A percentile compares a stretch with the other conserved stretches of the same genome.
Conservation (phyloP, 2,329 filamentous ascomycete genomes). For the Aspergillus amoenus region DNA sequence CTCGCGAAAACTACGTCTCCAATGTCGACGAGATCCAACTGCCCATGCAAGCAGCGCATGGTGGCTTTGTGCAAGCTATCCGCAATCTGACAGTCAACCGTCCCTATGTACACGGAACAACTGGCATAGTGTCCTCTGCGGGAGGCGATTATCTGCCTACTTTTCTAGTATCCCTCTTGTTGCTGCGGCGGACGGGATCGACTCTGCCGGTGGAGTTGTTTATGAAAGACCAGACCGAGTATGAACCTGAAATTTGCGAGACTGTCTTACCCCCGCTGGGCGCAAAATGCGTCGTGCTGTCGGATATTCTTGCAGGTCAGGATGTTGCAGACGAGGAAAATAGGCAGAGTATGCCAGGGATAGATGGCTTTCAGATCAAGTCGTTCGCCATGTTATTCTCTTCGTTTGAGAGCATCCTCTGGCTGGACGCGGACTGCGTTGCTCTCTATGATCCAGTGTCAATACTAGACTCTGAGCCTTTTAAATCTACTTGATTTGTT, state of each 20-base stretch:
- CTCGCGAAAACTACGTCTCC: neutral
- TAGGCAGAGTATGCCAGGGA: neutral
- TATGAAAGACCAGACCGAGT: neutral
- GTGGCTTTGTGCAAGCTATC: neutral
- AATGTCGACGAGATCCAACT: neutral
- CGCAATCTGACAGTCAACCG: neutral
- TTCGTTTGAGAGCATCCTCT: neutral
- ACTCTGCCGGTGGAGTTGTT: neutral
- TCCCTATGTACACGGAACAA: neutral
- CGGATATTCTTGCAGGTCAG: neutral
- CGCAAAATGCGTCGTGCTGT: neutral
- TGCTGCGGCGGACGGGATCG: neutral
- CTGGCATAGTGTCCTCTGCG: neutral
- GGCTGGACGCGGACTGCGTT: neutral
- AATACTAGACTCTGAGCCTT: neutral
- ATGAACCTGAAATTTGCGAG: neutral
- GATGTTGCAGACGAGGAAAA: neutral
- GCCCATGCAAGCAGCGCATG: neutral
- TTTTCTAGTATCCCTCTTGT: neutral
- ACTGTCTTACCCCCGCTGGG: neutral
- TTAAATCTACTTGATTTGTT: neutral
- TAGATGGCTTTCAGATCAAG: neutral
- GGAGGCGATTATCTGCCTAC: neutral
- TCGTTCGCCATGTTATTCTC: neutral
- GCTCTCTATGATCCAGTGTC: neutral